phyloP scores from a whole-genome alignment of 2,329 filamentous ascomycete genomes.

The Xylaria sp. region DNA sequence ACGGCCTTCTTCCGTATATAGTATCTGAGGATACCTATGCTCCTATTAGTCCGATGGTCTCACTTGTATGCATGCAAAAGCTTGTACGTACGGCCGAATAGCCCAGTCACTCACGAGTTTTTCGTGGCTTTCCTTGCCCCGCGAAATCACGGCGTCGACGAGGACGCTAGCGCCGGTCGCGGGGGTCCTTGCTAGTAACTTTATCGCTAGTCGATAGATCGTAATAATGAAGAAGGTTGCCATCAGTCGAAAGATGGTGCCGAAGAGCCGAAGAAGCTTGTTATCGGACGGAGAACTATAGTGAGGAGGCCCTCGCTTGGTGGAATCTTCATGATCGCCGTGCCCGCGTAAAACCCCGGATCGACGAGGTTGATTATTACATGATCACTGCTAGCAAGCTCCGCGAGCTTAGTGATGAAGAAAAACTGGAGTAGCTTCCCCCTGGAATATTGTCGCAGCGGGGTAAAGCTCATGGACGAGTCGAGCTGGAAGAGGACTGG shows the following conservation, averaged over 20 bases:
- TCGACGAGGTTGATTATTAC: slow-evolving; percentile 18
- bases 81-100: slow-evolving; percentile 27
- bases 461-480: slow-evolving; percentile 1
- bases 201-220: too few relatives aligned
- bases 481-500: slow-evolving; percentile 17
- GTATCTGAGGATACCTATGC: slow-evolving; percentile 25
- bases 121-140: slow-evolving; percentile 25
- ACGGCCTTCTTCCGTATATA: slow-evolving; percentile 29
- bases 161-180: slow-evolving; percentile 14
- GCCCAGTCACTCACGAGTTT: slow-evolving; percentile 31
- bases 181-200: slow-evolving; percentile 14
- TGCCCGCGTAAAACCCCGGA: slow-evolving; percentile 16
- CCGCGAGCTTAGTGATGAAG: slow-evolving; percentile 13
- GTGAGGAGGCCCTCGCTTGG: too few relatives aligned
- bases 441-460: slow-evolving; percentile 13
- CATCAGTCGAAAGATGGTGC: too few relatives aligned
- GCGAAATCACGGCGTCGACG: slow-evolving; percentile 12
- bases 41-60: slow-evolving; percentile 5
- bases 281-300: too few relatives aligned
- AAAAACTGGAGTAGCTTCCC: slow-evolving; percentile 17
- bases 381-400: slow-evolving; percentile 12
- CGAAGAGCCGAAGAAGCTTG: too few relatives aligned
- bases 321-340: too few relatives aligned
- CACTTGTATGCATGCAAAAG: neutral
- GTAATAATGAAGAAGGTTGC: too few relatives aligned